Base-by-base conservation (phyloP, 1,284 basidiomycete species). In the Caloboletus inedulis region DNA sequence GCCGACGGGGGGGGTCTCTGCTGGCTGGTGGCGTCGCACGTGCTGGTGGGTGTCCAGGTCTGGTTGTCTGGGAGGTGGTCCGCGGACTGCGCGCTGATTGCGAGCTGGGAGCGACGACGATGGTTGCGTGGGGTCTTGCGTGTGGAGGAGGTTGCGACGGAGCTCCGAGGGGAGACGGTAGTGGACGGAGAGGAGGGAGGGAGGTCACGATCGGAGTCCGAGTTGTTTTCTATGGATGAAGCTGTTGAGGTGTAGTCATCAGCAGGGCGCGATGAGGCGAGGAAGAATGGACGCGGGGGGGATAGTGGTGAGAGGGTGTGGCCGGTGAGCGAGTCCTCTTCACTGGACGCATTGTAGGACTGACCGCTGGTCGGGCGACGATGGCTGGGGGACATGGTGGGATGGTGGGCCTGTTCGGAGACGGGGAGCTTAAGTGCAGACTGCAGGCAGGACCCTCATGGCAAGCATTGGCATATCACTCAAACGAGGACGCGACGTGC, bases 1-100 rank as follows among this genome's bases (percentile, higher is more conserved):
- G 79, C 69, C 16, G 76, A 79, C 21, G 77, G 81, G 1, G 76
- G 81, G 31, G 69, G 73, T 6, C 41, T 43, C 14, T 43, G 52
- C 49, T 51, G 60, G 56, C 8, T 12, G 3, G 27, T 0, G 16
- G 41, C 5, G 6, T 61, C 60, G 39, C 63, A 49, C 5, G 48
- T 29, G 33, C 23, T 45, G 39, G 56, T 4, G 2, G 52, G 61
- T 6, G 55, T 18, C 59, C 59, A 62, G 37, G 43, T 18, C 7
- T 39, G 51, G 10, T 62, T 61, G 31, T 64, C 56, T 21, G 25
- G 29, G 36, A 9, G 35, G 36, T 41, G n/a, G 42, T 51, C 53
- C 2, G 25, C 53, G 4, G 56, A 25, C 14, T 58, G 53, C 0
- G 57, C 59, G 36, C 51, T 54, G 52, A 59, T 16, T n/a, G 58